These are phyloP conservation scores for Teunomyces panamensis DNA, from an alignment of 805 yeast species.

Conservation along the genomic window DNA sequence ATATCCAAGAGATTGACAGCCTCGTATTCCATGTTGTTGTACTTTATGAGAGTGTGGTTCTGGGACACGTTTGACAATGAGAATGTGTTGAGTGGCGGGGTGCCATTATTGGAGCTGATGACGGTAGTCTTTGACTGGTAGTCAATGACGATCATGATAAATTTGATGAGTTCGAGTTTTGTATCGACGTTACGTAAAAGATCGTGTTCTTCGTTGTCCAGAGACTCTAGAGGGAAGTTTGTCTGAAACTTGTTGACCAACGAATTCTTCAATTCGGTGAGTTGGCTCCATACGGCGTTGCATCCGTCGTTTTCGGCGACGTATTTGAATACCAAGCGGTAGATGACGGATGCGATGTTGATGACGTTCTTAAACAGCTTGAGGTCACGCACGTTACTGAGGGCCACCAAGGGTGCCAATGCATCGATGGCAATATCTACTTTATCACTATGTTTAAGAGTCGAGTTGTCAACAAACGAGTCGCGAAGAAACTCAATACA, in stretches of 20 bases:
- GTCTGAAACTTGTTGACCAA: conserved; percentile 63
- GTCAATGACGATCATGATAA: conserved; percentile 50
- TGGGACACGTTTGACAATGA: conserved; percentile 51
- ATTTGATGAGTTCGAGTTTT: conserved; percentile 68
- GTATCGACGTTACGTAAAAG: conserved; percentile 51
- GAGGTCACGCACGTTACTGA: conserved; percentile 28
- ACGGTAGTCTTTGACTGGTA: conserved; percentile 44
- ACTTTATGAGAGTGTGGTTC: conserved; percentile 64
- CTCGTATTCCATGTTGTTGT: conserved; percentile 60
- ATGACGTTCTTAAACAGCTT: conserved; percentile 29
- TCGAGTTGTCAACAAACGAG: conserved; percentile 24
- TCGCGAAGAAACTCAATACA: conserved; percentile 38
- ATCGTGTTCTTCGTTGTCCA: conserved; percentile 50
- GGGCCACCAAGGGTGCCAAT: conserved; percentile 27
- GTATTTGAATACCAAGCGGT: conserved; percentile 42
- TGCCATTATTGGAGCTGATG: conserved; percentile 4
- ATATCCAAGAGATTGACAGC: conserved; percentile 64
- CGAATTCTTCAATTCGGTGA: conserved; percentile 53
- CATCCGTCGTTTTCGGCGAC: conserved; percentile 48
- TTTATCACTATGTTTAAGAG: conserved; percentile 25
- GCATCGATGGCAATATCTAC: conserved; percentile 42
- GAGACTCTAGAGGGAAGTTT: conserved; percentile 49
- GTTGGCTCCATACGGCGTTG: conserved; percentile 50
- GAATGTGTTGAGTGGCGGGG: conserved; percentile 25
- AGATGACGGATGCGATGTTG: conserved; percentile 39